These are phyloP conservation scores for Suhomyces yuchorum DNA, from an alignment of 1,139 yeast genomes.

Conservation along the genomic window DNA sequence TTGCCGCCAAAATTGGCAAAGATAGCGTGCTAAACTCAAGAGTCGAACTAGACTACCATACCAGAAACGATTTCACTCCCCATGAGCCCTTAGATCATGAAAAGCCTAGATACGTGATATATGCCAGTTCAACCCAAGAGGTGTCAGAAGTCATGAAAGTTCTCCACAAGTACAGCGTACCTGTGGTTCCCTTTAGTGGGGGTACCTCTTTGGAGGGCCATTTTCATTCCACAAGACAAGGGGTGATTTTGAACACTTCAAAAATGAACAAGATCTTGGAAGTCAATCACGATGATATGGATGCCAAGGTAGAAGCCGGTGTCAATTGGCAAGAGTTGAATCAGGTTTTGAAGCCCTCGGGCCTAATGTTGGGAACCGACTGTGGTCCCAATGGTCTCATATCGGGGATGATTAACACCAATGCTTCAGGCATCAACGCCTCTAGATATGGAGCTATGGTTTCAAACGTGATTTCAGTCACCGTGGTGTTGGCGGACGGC, in stretches of 20 bases:
- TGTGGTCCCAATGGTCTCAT: slow-evolving; percentile 49
- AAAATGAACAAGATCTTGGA: slow-evolving; percentile 37
- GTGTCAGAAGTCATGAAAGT: slow-evolving; percentile 39
- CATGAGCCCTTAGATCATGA: slow-evolving; percentile 41
- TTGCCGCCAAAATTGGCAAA: slow-evolving; percentile 35
- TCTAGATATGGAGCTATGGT: slow-evolving; percentile 50
- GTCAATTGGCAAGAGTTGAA: slow-evolving; percentile 49
- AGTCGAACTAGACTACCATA: slow-evolving; percentile 40
- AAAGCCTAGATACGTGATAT: slow-evolving; percentile 38
- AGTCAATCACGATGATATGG: slow-evolving; percentile 44
- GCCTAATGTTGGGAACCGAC: slow-evolving; percentile 46
- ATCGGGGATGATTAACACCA: slow-evolving; percentile 49
- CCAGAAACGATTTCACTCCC: slow-evolving; percentile 44
- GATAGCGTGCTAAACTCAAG: slow-evolving; percentile 29
- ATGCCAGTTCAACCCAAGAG: slow-evolving; percentile 40
- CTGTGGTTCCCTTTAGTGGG: slow-evolving; percentile 68
- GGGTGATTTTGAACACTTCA: slow-evolving; percentile 44
- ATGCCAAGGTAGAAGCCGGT: slow-evolving; percentile 47
- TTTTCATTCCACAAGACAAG: slow-evolving; percentile 43
- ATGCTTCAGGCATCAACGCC: slow-evolving; percentile 50
- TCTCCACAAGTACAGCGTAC: slow-evolving; percentile 37
- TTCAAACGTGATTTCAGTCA: slow-evolving; percentile 43
- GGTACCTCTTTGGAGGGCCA: slow-evolving; percentile 51
- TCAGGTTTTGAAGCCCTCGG: slow-evolving; percentile 26
- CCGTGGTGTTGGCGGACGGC: slow-evolving; percentile 50